Evolutionary conservation across 2,329 filamentous ascomycete species (phyloP), one percentile per base, ranked within the genome.

Genomic region (Aspergillus novofumigatus): DNA sequence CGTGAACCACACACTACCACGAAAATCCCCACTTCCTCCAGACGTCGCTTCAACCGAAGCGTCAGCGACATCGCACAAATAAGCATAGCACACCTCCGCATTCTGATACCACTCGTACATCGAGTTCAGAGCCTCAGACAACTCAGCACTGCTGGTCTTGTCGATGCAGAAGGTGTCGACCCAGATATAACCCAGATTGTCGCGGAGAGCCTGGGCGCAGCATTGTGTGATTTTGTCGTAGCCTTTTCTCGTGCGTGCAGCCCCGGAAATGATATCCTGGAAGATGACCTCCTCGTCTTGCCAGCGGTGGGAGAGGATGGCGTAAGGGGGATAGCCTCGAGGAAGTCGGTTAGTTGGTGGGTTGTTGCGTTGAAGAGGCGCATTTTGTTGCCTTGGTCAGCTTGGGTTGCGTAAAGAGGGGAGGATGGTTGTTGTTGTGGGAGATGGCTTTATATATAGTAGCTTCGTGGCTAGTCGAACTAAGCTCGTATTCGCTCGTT

Each of bases 271-370:
- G 14, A 61, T 53, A 21, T 67, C 64, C 29, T 63, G 59, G 23
- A 65, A 60, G 5, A 55, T 49, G 9, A 67, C 64, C 51, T 69
- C 65, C n/a, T 66, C 62, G 10, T 50, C 25, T 32, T 59, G 58
- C 64, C 66, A 67, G 32, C 57, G 54, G 53, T 69, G 66, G 28
- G 64, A 67, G 21, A 69, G 63, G 38, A 69, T 66, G 8, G 66
- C 65, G 57, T 69, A 69, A 23, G 14, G 35, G 5, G 58, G 62
- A 21, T n/a, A n/a, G 54, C n/a, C 21, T 51, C 49, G 21, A 47
- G 21, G 44, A 47, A 47, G 4, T 47, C 20, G 44, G 44, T 47
- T 5, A 47, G 23, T 17, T 47, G 10, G 10, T 23, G 44, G 44
- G 21, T 26, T 10, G 44, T 25, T 1, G 20, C 21, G 21, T 47